Conservation (phyloP, 495 filamentous ascomycete genomes). For the Oidiodendron maius region DNA sequence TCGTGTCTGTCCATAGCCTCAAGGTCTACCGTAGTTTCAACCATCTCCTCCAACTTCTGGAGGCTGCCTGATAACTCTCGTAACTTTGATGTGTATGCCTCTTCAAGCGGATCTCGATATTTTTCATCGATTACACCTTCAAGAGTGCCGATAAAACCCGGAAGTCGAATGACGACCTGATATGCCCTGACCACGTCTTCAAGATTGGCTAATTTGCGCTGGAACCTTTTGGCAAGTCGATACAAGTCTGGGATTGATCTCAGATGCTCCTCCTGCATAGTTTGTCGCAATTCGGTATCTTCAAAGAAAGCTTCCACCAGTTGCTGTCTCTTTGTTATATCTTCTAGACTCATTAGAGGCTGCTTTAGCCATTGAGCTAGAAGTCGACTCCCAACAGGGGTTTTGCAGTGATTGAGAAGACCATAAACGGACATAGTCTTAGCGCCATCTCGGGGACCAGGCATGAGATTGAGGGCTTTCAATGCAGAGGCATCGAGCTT, state of each 20-base stretch:
- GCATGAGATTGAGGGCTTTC: constrained; percentile 94
- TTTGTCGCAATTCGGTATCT: constrained; percentile 91
- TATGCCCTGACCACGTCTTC: constrained; percentile 96
- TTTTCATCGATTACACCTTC: constrained; percentile 94
- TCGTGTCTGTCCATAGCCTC: constrained; percentile 95
- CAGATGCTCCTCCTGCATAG: constrained; percentile 96
- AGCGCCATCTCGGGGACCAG: constrained; percentile 84
- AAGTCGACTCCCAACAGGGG: constrained; percentile 82
- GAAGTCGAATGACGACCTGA: constrained; percentile 86
- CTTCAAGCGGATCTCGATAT: constrained; percentile 82
- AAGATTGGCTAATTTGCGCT: constrained; percentile 80
- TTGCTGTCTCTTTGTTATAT: constrained; percentile 89
- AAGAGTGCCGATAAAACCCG: constrained; percentile 81
- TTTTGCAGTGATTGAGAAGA: constrained; percentile 96
- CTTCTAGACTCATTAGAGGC: constrained; percentile 83
- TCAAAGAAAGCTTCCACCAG: constrained; percentile 92
- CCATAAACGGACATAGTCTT: constrained; percentile 98
- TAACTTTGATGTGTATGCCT: constrained; percentile 82
- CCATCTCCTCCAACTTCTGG: constrained; percentile 90
- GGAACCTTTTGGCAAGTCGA: constrained; percentile 88
- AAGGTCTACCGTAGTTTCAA: constrained; percentile 96
- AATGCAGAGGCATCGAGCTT: constrained; percentile 94
- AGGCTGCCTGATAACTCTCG: constrained; percentile 69
- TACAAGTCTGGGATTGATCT: constrained; percentile 93
- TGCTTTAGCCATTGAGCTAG: constrained; percentile 98